These are phyloP conservation scores for Parathielavia appendiculata DNA, from an alignment of 495 filamentous ascomycete species.

Conservation along the genomic window DNA sequence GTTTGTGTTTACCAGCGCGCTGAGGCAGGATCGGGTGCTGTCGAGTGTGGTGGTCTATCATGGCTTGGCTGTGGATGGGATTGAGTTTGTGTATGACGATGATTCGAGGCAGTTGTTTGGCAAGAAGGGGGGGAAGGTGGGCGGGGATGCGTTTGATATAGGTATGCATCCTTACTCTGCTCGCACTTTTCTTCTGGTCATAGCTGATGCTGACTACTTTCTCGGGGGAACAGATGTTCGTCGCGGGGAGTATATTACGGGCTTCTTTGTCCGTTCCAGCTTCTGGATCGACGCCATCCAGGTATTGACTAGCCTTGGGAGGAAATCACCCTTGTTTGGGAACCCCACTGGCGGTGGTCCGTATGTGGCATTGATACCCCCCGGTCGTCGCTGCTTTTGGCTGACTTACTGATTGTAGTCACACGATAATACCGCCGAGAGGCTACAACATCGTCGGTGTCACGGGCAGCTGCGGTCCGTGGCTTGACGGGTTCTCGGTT, in stretches of 20 bases:
- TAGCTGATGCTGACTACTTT: constrained; percentile 11
- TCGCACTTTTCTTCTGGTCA: background rate
- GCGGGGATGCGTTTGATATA: constrained; percentile 71
- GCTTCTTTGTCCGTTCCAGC: constrained; percentile 79
- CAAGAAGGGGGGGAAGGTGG: constrained; percentile 67
- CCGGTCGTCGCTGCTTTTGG: background rate
- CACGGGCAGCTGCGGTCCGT: constrained; percentile 72
- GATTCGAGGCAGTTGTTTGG: constrained; percentile 83
- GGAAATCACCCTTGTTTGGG: constrained; percentile 80
- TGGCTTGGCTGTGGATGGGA: constrained; percentile 70
- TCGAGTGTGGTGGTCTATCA: constrained; percentile 72
- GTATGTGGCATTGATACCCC: constrained; percentile 46
- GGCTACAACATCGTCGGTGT: constrained; percentile 87
- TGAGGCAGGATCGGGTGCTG: constrained; percentile 67
- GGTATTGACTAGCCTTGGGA: constrained; percentile 79
- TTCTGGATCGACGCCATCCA: constrained; percentile 88
- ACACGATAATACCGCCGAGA: constrained; percentile 82
- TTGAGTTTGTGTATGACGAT: constrained; percentile 94
- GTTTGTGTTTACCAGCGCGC: constrained; percentile 65
- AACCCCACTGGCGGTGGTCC: constrained; percentile 74
- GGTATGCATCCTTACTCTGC: constrained; percentile 46
- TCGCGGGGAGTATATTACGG: constrained; percentile 78
- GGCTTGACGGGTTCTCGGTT: constrained; percentile 85
- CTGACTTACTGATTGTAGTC: constrained; percentile 45
- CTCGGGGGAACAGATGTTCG: constrained; percentile 57